phyloP scores from a whole-genome alignment of 257 asterid species.

The Solanum tarijense region DNA sequence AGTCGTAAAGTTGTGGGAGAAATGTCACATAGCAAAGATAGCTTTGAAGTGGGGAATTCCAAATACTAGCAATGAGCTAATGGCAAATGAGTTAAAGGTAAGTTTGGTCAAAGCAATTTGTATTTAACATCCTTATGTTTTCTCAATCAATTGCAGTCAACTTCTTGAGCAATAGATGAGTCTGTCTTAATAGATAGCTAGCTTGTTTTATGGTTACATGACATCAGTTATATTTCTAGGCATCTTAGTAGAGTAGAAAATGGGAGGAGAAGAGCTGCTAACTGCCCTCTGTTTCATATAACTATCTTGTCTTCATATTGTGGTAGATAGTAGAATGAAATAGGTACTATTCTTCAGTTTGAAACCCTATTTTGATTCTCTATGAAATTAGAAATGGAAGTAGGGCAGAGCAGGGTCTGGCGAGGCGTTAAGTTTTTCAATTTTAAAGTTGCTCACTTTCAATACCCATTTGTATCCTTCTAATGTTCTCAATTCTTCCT shows the following conservation, averaged over 20 bases:
- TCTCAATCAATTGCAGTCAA: not conserved
- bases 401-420: not conserved
- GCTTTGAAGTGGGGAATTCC: slow-evolving; percentile 89
- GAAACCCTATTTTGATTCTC: not conserved
- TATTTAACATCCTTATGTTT: not conserved
- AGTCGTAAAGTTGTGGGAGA: slow-evolving; percentile 79
- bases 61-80: slow-evolving; percentile 78
- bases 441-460: not conserved
- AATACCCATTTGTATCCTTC: not conserved
- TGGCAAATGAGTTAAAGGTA: slow-evolving; percentile 93
- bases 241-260: not conserved
- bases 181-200: not conserved
- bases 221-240: not conserved
- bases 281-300: not conserved
- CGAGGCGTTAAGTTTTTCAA: not conserved
- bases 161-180: not conserved
- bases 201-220: not conserved
- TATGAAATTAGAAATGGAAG: not conserved
- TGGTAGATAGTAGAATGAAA: not conserved
- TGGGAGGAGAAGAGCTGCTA: not conserved
- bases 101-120: slow-evolving; percentile 7
- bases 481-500: not conserved
- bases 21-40: slow-evolving; percentile 87
- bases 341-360: not conserved
- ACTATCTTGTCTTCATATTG: not conserved